These are phyloP conservation scores for Calocybe gambosa DNA, from an alignment of 1,284 basidiomycete species.

Conservation along the genomic window DNA sequence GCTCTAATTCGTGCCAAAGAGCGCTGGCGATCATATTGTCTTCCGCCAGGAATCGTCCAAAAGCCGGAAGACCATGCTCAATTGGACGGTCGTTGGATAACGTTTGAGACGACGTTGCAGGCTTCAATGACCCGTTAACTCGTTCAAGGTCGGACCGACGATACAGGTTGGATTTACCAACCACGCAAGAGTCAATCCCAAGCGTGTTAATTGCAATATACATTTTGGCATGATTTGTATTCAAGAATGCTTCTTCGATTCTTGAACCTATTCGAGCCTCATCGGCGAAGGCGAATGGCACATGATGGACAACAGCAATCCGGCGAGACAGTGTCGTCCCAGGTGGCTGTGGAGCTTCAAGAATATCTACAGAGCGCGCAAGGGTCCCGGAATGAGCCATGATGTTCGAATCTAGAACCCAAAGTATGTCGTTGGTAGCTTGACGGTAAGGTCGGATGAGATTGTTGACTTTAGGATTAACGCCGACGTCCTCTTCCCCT, in stretches of 20 bases:
- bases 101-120: conserved; percentile 23
- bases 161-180: conserved; percentile 96
- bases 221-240: conserved; percentile 99
- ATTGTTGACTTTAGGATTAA: conserved; percentile 99
- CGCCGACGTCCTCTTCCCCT: conserved; percentile 76
- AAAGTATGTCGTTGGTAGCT: conserved; percentile 86
- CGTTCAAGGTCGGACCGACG: conserved; percentile 82
- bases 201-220: conserved; percentile 92
- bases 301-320: conserved; percentile 92
- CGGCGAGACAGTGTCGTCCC: conserved; percentile 34
- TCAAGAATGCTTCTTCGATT: conserved; percentile 92
- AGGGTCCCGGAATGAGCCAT: conserved; percentile 77
- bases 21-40: conserved; percentile 92
- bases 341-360: conserved; percentile 38
- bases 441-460: conserved; percentile 78
- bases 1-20: conserved; percentile 86
- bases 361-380: conserved; percentile 78
- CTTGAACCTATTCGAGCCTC: conserved; percentile 68
- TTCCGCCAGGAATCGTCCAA: conserved; percentile 85
- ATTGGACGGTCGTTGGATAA: conserved; percentile 24
- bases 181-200: conserved; percentile 90
- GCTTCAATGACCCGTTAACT: conserved; percentile 56
- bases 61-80: conserved; percentile 65
- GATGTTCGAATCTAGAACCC: conserved; percentile 96
- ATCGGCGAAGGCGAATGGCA: conserved; percentile 83